These are phyloP conservation scores for Cladosporium oxysporum DNA, from an alignment of 2,329 filamentous ascomycete species.

Conservation along the genomic window DNA sequence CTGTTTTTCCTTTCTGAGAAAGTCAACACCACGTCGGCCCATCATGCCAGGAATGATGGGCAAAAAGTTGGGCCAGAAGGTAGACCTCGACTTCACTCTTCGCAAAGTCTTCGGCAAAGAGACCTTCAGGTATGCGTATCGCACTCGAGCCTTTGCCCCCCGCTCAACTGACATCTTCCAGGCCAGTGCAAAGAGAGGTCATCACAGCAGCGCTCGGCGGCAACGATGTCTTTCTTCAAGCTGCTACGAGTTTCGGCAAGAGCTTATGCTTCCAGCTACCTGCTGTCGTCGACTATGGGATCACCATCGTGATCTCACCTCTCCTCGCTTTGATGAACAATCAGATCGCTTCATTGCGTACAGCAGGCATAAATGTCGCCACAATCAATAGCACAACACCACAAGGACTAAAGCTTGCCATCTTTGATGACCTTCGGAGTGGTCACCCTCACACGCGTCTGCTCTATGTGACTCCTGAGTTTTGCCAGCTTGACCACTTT, in stretches of 20 bases:
- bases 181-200: conserved; percentile 83
- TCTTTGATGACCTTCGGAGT: conserved; percentile 79
- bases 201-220: conserved; percentile 78
- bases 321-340: conserved; percentile 93
- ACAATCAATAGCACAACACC: conserved; percentile 85
- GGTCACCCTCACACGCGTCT: conserved; percentile 82
- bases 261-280: conserved; percentile 91
- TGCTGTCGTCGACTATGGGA: conserved; percentile 82
- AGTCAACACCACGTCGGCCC: not conserved
- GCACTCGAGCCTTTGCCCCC: not conserved
- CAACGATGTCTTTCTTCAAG: conserved; percentile 91
- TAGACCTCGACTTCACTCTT: conserved; percentile 42
- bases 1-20: not conserved
- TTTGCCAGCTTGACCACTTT: conserved; percentile 77
- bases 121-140: conserved; percentile 33
- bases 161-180: conserved; percentile 37
- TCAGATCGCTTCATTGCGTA: conserved; percentile 78
- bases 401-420: conserved; percentile 62
- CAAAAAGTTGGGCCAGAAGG: conserved; percentile 31
- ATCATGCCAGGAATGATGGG: conserved; percentile 31
- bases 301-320: conserved; percentile 88
- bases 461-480: conserved; percentile 91
- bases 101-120: conserved; percentile 39
- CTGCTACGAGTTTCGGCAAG: conserved; percentile 88
- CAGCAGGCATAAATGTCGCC: conserved; percentile 74